Conservation (phyloP, 176 grass and related monocot genomes). For the Carex kokanica region DNA sequence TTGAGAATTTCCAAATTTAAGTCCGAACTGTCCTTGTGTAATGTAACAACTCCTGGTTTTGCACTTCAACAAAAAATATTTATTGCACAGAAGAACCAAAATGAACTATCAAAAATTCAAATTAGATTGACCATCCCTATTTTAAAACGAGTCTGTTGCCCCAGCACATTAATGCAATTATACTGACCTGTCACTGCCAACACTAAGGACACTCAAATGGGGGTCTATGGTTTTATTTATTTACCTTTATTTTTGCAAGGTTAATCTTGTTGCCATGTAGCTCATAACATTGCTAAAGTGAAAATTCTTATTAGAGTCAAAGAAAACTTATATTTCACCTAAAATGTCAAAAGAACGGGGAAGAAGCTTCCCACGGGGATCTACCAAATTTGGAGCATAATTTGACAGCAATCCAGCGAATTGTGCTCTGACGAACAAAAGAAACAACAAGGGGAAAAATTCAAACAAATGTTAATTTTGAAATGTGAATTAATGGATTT, state of each 20-base stretch:
- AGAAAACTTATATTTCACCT: constrained; percentile 36
- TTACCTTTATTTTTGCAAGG: neutral
- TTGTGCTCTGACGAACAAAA: constrained; percentile 52
- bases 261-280: neutral
- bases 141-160: neutral
- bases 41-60: neutral
- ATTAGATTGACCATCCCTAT: neutral
- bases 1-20: neutral
- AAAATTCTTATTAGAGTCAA: neutral
- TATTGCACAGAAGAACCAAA: neutral
- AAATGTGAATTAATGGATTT: constrained; percentile 25
- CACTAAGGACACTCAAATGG: neutral
- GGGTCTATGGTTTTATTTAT: neutral
- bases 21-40: neutral
- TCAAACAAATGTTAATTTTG: neutral
- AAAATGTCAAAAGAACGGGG: constrained; percentile 76
- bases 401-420: constrained; percentile 77
- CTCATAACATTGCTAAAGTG: neutral
- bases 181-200: neutral
- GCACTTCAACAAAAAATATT: neutral
- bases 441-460: constrained; percentile 1
- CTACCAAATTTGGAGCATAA: constrained; percentile 66
- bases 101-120: neutral
- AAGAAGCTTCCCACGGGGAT: constrained; percentile 89
- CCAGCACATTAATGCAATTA: neutral